Base-by-base conservation (phyloP, 768 basidiomycete genomes). In the Mycena vitilis region DNA sequence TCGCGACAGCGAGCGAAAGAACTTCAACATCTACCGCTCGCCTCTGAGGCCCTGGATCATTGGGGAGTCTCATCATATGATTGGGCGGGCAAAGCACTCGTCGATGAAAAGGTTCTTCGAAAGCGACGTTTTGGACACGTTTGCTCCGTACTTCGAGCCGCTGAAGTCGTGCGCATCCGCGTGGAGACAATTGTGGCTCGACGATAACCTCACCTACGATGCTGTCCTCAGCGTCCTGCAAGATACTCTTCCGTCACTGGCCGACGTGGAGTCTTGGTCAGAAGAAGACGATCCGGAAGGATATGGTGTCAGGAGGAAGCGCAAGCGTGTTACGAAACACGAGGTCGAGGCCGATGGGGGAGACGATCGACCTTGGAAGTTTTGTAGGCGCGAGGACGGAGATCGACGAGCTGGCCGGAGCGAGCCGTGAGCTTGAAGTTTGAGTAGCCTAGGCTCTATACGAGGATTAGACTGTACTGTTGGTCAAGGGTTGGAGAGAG, bases 141-240 rank as follows among this genome's bases (percentile, higher is more conserved):
- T 67, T 9, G 54, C 60, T 5, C 66, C 60, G 34, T 67, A 67
- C 48, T 67, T 67, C 47, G 66, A 48, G 25, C 55, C 60, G 16
- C 54, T 67, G 18, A 57, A 62, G 16, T 25, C 44, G 1, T 67
- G 66, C 30, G 30, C 40, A 11, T 34, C 66, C 2, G 60, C 49
- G 18, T 67, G 66, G 66, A 48, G 47, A 20, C 22, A 61, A 20
- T 37, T 61, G 16, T 56, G 22, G 15, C 18, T 42, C 16, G 22
- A 49, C 18, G 22, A 45, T 0, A 56, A 38, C 1, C 51, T 67
- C 18, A 36, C 40, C 5, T 44, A 67, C 53, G 53, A 47, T 3
- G 18, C 47, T 2, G 56, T 59, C 15, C 56, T 58, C 30, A 34
- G 2, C 9, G 57, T 65, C 1, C 51, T 65, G 4, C 23, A 20